phyloP scores from a whole-genome alignment of 2,329 filamentous ascomycete genomes.

The Microdochium bolleyi region DNA sequence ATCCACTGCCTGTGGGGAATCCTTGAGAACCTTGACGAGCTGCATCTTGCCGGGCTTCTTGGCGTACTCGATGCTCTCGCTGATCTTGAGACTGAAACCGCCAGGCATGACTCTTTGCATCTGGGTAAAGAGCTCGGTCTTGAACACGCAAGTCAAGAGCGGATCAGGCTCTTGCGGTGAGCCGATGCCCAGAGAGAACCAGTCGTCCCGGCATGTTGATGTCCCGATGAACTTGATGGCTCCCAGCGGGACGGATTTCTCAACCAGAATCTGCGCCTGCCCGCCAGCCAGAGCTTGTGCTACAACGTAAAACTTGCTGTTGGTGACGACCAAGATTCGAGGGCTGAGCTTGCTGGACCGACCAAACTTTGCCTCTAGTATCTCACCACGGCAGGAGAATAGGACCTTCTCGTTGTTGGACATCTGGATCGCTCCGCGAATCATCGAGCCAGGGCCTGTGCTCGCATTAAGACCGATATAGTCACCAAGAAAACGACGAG shows the following conservation, averaged over 20 bases:
- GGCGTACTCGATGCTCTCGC: constrained; percentile 84
- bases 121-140: constrained; percentile 95
- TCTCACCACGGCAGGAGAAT: constrained; percentile 87
- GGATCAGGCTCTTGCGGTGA: constrained; percentile 88
- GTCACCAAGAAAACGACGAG: constrained; percentile 86
- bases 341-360: constrained; percentile 91
- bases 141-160: constrained; percentile 87
- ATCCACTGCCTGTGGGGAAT: constrained; percentile 69
- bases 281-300: constrained; percentile 76
- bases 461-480: constrained; percentile 83
- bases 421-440: constrained; percentile 68
- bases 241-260: constrained; percentile 74
- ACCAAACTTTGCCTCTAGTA: constrained; percentile 90
- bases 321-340: constrained; percentile 76
- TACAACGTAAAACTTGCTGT: constrained; percentile 81
- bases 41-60: constrained; percentile 96
- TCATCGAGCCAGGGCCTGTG: constrained; percentile 71
- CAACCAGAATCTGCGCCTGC: constrained; percentile 72
- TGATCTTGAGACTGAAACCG: constrained; percentile 74
- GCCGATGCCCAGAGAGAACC: constrained; percentile 90
- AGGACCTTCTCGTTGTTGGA: constrained; percentile 64
- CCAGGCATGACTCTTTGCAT: constrained; percentile 74
- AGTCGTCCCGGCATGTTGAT: constrained; percentile 83
- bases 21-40: constrained; percentile 82
- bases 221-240: constrained; percentile 81